Conservation (phyloP, 176 grass and related monocot species). For the Oryza longistaminata region DNA sequence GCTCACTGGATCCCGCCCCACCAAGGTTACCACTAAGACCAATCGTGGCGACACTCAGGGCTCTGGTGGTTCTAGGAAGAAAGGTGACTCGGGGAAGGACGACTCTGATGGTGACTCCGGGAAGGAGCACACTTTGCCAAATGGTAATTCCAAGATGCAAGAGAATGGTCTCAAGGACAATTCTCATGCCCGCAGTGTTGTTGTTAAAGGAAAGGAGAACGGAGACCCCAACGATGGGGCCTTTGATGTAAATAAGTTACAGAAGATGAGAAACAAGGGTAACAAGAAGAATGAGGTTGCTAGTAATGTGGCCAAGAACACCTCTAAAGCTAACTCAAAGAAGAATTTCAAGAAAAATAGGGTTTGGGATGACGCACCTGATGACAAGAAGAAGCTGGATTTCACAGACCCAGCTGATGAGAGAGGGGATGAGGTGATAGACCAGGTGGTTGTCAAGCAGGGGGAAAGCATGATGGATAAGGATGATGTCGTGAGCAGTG, state of each 20-base stretch:
- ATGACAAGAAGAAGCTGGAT: conserved; percentile 71
- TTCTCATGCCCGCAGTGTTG: conserved; percentile 22
- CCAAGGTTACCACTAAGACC: background rate
- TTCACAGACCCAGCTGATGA: conserved; percentile 75
- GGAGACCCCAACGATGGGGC: conserved; percentile 69
- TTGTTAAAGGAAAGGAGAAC: conserved; percentile 71
- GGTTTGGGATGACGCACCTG: conserved; percentile 76
- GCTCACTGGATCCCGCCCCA: background rate
- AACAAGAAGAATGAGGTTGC: conserved; percentile 34
- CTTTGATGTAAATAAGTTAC: conserved; percentile 94
- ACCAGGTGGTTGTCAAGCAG: conserved; percentile 39
- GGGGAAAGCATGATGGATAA: conserved; percentile 99
- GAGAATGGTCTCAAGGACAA: conserved; percentile 32
- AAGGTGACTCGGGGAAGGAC: conserved; percentile 46
- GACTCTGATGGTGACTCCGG: conserved; percentile 53
- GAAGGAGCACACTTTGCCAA: conserved; percentile 33
- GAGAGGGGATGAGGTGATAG: conserved; percentile 65
- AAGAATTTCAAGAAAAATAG: conserved; percentile 69
- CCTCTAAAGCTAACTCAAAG: conserved; percentile 46
- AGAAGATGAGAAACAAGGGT: conserved; percentile 41
- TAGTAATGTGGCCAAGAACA: conserved; percentile 36
- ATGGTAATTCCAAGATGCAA: conserved; percentile 39
- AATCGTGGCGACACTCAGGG: background rate
- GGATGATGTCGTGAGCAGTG: conserved; percentile 72
- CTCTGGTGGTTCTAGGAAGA: conserved; percentile 7